These are phyloP conservation scores for Brassica hybrid DNA, from an alignment of 441 rosid genomes.

Conservation along the genomic window DNA sequence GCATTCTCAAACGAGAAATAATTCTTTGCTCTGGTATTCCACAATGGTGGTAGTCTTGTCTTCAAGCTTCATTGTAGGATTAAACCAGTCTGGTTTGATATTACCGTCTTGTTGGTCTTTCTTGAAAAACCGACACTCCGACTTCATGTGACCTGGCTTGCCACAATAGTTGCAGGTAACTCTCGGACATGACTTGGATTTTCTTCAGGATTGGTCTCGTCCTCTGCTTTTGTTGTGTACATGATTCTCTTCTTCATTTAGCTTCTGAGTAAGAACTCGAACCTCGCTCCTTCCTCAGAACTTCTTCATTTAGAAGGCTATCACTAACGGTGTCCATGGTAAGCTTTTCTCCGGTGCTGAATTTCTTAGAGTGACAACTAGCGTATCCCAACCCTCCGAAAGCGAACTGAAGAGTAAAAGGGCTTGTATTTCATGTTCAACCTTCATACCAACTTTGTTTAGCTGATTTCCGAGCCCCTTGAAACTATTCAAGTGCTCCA, in stretches of 20 bases:
- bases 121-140: no score
- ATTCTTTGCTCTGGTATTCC: no score
- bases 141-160: no score
- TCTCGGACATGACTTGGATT: neutral
- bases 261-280: neutral
- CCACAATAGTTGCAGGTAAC: neutral
- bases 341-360: neutral
- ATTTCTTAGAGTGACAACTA: neutral
- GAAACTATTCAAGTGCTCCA: neutral
- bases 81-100: no score
- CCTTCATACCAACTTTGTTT: neutral
- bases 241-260: neutral
- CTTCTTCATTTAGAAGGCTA: neutral
- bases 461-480: neutral
- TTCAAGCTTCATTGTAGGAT: no score
- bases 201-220: neutral
- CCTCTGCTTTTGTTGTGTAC: neutral
- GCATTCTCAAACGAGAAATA: no score
- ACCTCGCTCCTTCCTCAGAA: neutral
- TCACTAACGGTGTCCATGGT: neutral
- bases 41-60: no score
- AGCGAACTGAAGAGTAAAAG: neutral
- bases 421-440: neutral
- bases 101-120: no score
- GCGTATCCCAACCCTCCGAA: neutral